Evolutionary conservation across 495 filamentous ascomycete genomes (phyloP).

Genomic region (Darksidea phi): DNA sequence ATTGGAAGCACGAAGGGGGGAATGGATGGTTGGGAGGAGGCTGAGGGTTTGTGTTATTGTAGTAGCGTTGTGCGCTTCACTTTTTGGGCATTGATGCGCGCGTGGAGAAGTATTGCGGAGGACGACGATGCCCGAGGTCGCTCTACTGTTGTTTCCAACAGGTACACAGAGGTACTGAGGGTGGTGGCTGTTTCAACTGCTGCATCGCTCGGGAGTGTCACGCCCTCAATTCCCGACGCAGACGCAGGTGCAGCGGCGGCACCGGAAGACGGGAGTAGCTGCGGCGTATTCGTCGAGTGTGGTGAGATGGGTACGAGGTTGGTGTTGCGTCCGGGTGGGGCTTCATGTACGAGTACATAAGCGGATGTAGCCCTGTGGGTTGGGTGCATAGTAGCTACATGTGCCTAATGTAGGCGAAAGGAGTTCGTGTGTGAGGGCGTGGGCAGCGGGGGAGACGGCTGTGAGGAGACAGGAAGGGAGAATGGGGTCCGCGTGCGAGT

Average conservation of each 20-base stretch:
- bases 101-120: neutral
- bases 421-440: neutral
- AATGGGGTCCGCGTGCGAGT: neutral
- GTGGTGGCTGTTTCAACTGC: neutral
- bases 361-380: neutral
- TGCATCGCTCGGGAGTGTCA: neutral
- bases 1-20: neutral
- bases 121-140: neutral
- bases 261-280: neutral
- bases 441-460: neutral
- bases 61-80: slow-evolving; percentile 8
- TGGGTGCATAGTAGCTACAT: neutral
- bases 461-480: neutral
- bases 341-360: slow-evolving; percentile 1
- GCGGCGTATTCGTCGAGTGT: neutral
- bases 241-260: neutral
- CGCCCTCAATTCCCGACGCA: neutral
- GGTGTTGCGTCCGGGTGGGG: neutral
- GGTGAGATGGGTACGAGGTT: neutral
- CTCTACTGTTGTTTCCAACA: neutral
- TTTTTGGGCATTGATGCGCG: slow-evolving; percentile 13
- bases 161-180: neutral
- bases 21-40: neutral
- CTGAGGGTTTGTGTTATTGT: neutral
- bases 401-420: neutral